Base-by-base conservation (phyloP, 305 asterid genomes). In the Fraxinus sp. region DNA sequence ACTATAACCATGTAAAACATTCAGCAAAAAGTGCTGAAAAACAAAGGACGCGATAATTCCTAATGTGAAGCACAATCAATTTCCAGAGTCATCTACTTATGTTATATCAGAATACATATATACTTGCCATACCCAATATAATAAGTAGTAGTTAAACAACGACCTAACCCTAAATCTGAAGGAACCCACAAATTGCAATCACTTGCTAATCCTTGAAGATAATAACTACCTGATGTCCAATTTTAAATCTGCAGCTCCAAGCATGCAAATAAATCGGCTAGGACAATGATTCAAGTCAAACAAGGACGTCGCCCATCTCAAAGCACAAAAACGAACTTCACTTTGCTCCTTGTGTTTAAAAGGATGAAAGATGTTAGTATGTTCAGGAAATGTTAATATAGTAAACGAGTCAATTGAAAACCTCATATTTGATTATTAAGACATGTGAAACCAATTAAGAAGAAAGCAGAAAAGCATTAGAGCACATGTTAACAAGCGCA, bases 281-380 rank as follows among this genome's bases (percentile, higher is more conserved):
- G 99, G 98, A 88, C 98, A 96, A 88, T 96, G 98, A 87, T 88
- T 93, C 91, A 90, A 85, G 84, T 89, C 96, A 84, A 93, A 96
- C 84, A 96, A 89, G 77, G 94, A 88, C 22, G 95, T 92, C 11
- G 97, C 98, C 99, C 99, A 95, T 89, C 99, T 91, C 88, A 95
- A 89, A 79, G 97, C 97, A 90, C 98, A 96, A 88, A 95, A 96
- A 77, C 99, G 99, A 79, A 95, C 98, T 91, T 96, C 98, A 83
- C 96, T 90, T 96, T 95, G 97, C 89, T 93, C 99, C 99, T 96
- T 75, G 84, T 43, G 82, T 28, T 80, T 71, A 79, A 85, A 89
- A 83, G 64, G 77, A 75, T 22, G 73, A 81, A 77, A 16, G 43
- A 49, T 68, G 74, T 26, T 78, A 78, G 83, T 68, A 85, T 81